These are phyloP conservation scores for Syzygium syzygioides DNA, from an alignment of 441 rosid genomes.

Conservation along the genomic window DNA sequence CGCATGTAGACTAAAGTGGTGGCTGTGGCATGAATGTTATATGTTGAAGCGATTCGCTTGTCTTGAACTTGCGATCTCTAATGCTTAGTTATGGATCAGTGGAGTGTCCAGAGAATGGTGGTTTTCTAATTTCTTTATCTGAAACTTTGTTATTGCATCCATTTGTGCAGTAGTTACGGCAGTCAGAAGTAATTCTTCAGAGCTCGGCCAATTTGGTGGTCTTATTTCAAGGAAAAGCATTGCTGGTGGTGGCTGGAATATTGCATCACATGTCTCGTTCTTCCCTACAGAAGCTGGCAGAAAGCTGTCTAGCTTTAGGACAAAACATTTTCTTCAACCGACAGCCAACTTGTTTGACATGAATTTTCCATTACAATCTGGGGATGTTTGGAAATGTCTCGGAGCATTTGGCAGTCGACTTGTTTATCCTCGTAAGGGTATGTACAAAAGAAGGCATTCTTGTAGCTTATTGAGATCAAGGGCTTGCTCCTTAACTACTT, in stretches of 20 bases:
- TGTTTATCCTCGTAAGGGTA: constrained; percentile 45
- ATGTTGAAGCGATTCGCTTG: not conserved
- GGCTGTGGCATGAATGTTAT: not conserved
- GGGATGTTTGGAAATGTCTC: constrained; percentile 30
- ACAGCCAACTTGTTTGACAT: constrained; percentile 20
- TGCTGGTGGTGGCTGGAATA: constrained; percentile 34
- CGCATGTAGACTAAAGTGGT: not conserved
- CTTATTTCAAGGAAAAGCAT: constrained; percentile 21
- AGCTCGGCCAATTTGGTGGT: constrained; percentile 23
- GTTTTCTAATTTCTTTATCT: not conserved
- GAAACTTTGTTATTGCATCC: constrained; percentile 1
- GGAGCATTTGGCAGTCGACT: constrained; percentile 34
- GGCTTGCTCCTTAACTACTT: too few relatives aligned
- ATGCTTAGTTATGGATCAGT: not conserved
- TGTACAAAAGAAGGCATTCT: not conserved
- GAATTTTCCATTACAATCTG: constrained; percentile 21
- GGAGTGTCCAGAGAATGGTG: not conserved
- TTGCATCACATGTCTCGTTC: constrained; percentile 30
- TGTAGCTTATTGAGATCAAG: not conserved
- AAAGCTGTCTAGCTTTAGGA: constrained; percentile 32
- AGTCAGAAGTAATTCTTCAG: constrained; percentile 33
- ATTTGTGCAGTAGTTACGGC: constrained; percentile 37
- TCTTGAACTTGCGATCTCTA: not conserved
- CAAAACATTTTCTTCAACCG: constrained; percentile 22
- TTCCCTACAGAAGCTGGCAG: constrained; percentile 43